These are phyloP conservation scores for Fusarium subglutinans DNA, from an alignment of 2,329 filamentous ascomycete genomes.

Conservation along the genomic window DNA sequence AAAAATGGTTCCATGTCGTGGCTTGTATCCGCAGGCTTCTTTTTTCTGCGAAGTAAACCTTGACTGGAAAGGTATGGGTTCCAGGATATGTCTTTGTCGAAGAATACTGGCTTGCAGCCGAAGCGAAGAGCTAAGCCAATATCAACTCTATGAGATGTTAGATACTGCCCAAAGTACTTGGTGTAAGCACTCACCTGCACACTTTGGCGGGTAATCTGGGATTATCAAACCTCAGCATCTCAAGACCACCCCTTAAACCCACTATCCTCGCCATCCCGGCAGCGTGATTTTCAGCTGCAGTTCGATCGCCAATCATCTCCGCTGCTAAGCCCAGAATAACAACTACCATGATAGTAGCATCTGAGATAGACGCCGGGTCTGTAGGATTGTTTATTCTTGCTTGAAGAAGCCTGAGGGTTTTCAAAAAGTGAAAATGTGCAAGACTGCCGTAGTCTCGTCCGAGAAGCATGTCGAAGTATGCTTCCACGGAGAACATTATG, in stretches of 20 bases:
- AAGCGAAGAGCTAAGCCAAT: constrained; percentile 22
- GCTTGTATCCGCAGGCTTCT: background rate
- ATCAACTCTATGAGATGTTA: constrained; percentile 11
- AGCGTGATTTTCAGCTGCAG: constrained; percentile 20
- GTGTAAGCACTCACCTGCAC: constrained; percentile 9
- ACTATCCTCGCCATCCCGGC: constrained; percentile 31
- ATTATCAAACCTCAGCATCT: constrained; percentile 26
- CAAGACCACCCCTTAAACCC: constrained; percentile 25
- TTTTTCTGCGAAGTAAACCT: background rate
- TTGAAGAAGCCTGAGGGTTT: constrained; percentile 29
- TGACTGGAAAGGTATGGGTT: constrained; percentile 13
- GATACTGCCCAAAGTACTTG: rapidly evolving
- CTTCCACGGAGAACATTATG: constrained; percentile 20
- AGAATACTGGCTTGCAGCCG: constrained; percentile 20
- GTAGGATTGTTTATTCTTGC: constrained; percentile 4
- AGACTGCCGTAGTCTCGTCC: background rate
- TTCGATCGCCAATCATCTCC: constrained; percentile 21
- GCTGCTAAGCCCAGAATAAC: constrained; percentile 18
- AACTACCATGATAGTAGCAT: constrained; percentile 34
- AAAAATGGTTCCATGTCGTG: background rate
- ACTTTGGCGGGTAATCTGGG: constrained; percentile 32
- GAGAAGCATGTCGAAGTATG: constrained; percentile 12
- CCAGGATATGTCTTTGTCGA: constrained; percentile 23
- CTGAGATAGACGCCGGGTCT: constrained; percentile 1
- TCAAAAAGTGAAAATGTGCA: constrained; percentile 32